These are phyloP conservation scores for Emergomyces pasteurianus DNA, from an alignment of 2,329 filamentous ascomycete species.

Conservation along the genomic window DNA sequence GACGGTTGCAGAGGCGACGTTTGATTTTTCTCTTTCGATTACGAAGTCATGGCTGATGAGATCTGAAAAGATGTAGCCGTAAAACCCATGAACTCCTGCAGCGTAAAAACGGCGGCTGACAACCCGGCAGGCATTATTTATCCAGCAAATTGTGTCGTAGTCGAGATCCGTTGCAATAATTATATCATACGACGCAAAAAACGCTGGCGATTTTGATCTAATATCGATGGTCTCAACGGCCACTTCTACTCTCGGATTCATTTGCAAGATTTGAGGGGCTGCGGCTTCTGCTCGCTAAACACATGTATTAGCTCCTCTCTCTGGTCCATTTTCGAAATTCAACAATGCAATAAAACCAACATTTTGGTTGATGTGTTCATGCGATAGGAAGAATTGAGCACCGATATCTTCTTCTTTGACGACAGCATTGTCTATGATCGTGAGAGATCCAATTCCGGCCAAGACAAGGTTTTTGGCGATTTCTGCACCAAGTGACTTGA, in stretches of 20 bases:
- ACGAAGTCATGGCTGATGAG: constrained; percentile 83
- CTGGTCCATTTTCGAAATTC: not conserved
- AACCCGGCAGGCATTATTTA: constrained; percentile 78
- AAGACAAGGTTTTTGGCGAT: constrained; percentile 96
- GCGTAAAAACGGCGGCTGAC: constrained; percentile 77
- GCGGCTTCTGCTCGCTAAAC: constrained; percentile 67
- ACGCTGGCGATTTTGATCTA: constrained; percentile 55
- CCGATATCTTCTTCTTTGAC: constrained; percentile 73
- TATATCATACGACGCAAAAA: constrained; percentile 69
- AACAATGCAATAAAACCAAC: constrained; percentile 24
- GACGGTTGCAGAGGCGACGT: constrained; percentile 49
- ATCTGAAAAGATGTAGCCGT: constrained; percentile 91
- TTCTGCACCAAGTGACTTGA: constrained; percentile 82
- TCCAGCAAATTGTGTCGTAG: constrained; percentile 58
- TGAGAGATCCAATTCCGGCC: constrained; percentile 81
- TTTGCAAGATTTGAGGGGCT: constrained; percentile 61
- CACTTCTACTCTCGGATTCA: constrained; percentile 81
- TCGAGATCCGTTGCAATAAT: constrained; percentile 83
- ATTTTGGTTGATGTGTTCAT: constrained; percentile 63
- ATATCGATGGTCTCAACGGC: constrained; percentile 58
- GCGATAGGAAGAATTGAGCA: constrained; percentile 69
- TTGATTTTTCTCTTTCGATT: constrained; percentile 72
- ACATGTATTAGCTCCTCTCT: not conserved
- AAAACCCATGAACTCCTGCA: constrained; percentile 74
- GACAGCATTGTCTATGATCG: constrained; percentile 65